Conservation (phyloP, 495 filamentous ascomycete genomes). For the Cercophora sp. region DNA sequence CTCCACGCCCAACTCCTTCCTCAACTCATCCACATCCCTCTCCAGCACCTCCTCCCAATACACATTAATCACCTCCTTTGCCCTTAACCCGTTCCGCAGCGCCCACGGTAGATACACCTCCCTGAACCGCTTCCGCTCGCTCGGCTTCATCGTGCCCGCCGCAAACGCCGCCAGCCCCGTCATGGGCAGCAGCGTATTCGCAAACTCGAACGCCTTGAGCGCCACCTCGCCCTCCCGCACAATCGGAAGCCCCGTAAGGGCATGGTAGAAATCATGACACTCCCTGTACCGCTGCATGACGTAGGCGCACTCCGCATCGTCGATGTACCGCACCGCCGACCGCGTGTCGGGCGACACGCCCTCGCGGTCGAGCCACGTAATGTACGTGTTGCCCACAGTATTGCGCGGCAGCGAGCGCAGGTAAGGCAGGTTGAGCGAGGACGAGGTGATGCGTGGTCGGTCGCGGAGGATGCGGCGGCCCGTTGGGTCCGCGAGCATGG, state of each 20-base stretch:
- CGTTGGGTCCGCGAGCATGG: slow-evolving; percentile 79
- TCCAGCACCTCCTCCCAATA: slow-evolving; percentile 97
- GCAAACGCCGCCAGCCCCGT: slow-evolving; percentile 67
- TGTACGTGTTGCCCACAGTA: slow-evolving; percentile 83
- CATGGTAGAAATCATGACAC: slow-evolving; percentile 98
- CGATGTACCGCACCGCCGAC: slow-evolving; percentile 76
- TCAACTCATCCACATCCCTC: slow-evolving; percentile 73
- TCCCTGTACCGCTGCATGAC: slow-evolving; percentile 98
- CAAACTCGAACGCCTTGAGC: slow-evolving; percentile 93
- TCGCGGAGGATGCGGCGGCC: slow-evolving; percentile 90
- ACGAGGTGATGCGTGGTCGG: slow-evolving; percentile 80
- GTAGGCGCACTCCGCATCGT: slow-evolving; percentile 92
- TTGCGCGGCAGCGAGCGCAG: slow-evolving; percentile 68
- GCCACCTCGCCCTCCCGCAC: slow-evolving; percentile 91
- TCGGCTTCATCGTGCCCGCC: slow-evolving; percentile 70
- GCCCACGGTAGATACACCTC: slow-evolving; percentile 86
- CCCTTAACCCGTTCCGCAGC: slow-evolving; percentile 68
- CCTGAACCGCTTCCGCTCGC: slow-evolving; percentile 69
- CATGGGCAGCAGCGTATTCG: slow-evolving; percentile 92
- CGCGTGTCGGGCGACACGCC: slow-evolving; percentile 90
- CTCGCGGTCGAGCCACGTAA: slow-evolving; percentile 84
- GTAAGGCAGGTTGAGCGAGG: slow-evolving; percentile 62
- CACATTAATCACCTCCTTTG: slow-evolving; percentile 86
- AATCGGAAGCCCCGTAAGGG: slow-evolving; percentile 85
- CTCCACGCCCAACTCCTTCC: slow-evolving; percentile 74